Evolutionary conservation across 345 rosid species (phyloP).

Genomic region (Theobroma cacao): DNA sequence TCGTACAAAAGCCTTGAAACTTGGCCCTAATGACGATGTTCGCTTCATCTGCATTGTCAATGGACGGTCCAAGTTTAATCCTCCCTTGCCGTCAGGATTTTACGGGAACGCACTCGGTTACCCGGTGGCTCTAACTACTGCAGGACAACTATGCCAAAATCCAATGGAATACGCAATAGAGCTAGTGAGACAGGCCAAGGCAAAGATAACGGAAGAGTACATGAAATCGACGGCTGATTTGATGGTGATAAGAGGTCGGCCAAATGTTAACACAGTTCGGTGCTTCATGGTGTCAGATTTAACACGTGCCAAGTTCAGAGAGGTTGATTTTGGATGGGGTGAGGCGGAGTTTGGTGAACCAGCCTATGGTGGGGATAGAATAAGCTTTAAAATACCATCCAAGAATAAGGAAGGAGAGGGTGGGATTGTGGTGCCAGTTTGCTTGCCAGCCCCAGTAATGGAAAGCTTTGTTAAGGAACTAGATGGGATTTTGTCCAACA

Average conservation of each 20-base stretch:
- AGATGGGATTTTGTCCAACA: not conserved
- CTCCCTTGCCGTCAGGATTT: not conserved
- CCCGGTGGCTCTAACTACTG: conserved; percentile 5
- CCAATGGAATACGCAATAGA: conserved; percentile 19
- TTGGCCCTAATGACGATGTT: conserved; percentile 27
- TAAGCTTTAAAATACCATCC: not conserved
- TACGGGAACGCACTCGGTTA: conserved; percentile 10
- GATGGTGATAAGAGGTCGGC: conserved; percentile 25
- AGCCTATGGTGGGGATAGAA: not conserved
- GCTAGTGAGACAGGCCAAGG: conserved; percentile 16
- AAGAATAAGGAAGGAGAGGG: conserved; percentile 15
- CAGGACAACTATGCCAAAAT: conserved; percentile 8
- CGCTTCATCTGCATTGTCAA: not conserved
- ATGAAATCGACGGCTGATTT: conserved; percentile 23
- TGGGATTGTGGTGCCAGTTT: conserved; percentile 17
- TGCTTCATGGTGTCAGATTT: conserved; percentile 23
- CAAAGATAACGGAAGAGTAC: conserved; percentile 15
- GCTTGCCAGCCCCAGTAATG: conserved; percentile 24
- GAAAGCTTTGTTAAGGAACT: conserved; percentile 16
- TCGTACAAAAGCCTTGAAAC: conserved; percentile 26
- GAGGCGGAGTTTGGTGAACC: conserved; percentile 22
- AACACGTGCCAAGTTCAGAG: conserved; percentile 16
- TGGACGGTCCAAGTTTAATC: not conserved
- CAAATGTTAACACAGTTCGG: conserved; percentile 14
- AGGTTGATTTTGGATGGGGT: conserved; percentile 32